Conservation (phyloP, 495 filamentous ascomycete genomes). For the Annulohypoxylon maeteangense region DNA sequence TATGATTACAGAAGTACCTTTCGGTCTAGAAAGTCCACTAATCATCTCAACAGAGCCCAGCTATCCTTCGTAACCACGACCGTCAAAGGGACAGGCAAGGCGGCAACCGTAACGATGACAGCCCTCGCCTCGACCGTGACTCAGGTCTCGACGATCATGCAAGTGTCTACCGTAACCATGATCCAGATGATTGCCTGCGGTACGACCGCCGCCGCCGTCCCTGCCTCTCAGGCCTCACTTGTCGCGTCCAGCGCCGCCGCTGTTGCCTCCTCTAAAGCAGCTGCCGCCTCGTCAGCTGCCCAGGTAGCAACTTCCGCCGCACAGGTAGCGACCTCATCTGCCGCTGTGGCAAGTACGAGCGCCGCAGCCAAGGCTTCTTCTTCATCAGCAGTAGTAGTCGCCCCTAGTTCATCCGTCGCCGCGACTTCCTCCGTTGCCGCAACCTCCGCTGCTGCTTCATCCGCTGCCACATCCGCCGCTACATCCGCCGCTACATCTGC, state of each 20-base stretch:
- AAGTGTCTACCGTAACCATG: slow-evolving; percentile 44
- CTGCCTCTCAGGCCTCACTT: slow-evolving; percentile 25
- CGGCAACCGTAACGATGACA: slow-evolving; percentile 55
- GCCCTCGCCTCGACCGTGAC: slow-evolving; percentile 52
- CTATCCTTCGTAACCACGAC: slow-evolving; percentile 55
- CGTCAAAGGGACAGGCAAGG: slow-evolving; percentile 47
- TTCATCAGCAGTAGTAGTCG: neutral
- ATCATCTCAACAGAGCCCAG: slow-evolving; percentile 44
- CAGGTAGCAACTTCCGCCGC: neutral
- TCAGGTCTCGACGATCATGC: slow-evolving; percentile 40
- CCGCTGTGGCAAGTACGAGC: neutral
- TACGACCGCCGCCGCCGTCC: slow-evolving; percentile 22
- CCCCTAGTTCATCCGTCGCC: neutral
- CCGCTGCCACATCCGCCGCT: neutral
- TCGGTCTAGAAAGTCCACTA: too few species aligned
- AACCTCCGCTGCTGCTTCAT: slow-evolving; percentile 4
- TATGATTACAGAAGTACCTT: too few species aligned
- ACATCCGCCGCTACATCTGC: slow-evolving; percentile 7
- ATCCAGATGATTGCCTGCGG: slow-evolving; percentile 45
- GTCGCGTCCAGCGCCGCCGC: slow-evolving; percentile 43
- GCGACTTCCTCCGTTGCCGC: slow-evolving; percentile 9
- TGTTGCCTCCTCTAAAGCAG: slow-evolving; percentile 28
- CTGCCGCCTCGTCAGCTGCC: slow-evolving; percentile 8
- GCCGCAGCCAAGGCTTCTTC: neutral
- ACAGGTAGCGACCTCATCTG: neutral